Base-by-base conservation (phyloP, 805 yeast genomes). In the Myxozyma neotropica region DNA sequence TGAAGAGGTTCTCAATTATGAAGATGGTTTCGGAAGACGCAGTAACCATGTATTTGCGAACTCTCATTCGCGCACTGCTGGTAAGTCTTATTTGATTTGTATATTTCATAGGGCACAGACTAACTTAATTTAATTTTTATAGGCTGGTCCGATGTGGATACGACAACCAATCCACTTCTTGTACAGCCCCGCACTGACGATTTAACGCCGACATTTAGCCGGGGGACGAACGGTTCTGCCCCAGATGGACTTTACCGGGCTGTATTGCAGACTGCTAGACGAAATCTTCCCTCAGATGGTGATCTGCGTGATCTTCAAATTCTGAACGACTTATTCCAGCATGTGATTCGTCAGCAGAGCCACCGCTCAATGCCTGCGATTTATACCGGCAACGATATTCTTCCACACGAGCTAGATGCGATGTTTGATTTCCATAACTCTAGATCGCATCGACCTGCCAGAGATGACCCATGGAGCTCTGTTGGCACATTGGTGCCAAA, bases 401-500 rank as follows among this genome's bases (percentile, higher is more conserved):
- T 61, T 23, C 44, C 66, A 6, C 54, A 39, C 42, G 66, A 63
- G 8, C 27, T 63, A 19, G 63, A 63, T 7, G 38, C 55, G 12
- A 40, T 51, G 44, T 57, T 57, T 29, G 59, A 61, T 17, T 42
- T 31, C 44, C 57, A 46, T 13, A 48, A 38, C 13, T 27, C 53
- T 13, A 38, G 61, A 12, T 13, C 49, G 5, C 45, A 31, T 35
- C 45, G 65, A 19, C 53, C 39, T 2, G 24, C 54, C 15, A 45
- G 61, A 23, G 57, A 54, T 33, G 66, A 62, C 29, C 63, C 66
- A 10, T 44, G 53, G 53, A 70, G 73, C 4, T 55, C 51, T 12
- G 36, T 62, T 21, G 58, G 50, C 5, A 47, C 44, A 12, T 44
- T 62, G 12, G 47, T 72, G 71, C 61, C 65, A 2, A 49, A 56